Base-by-base conservation (phyloP, 306 rosid genomes). In the Vachellia collinsii region DNA sequence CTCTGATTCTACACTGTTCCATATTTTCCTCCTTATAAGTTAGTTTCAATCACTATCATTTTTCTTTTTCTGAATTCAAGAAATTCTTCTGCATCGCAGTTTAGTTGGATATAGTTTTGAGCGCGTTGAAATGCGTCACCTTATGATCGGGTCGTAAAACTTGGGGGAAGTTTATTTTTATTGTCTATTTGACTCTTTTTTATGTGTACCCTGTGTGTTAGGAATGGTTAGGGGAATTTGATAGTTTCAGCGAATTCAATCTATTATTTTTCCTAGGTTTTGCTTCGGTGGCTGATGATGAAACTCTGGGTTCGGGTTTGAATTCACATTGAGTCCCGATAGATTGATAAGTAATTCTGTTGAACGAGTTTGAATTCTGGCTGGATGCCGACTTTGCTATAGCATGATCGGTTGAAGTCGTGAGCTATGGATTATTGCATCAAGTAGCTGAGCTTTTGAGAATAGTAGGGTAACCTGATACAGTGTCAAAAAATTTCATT, bases 91-190 rank as follows among this genome's bases (percentile, higher is more conserved):
- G 76, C 63, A 65, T 76, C 81, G 61, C 44, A 41, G 64, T 56
- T 23, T 76, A 22, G 41, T 76, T 70, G n/a, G 12, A 79, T 56
- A 56, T 61, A 82, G 76, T 83, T 83, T 44, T 63, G 51, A 69
- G 17, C 53, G 8, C 16, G 58, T 75, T 72, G 79, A 80, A 74
- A 82, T 68, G 48, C 76, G 10, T 68, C 78, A 47, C 43, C 75
- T 71, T 29, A 62, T 89, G 90, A 88, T 90, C 91, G 69, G 84
- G 51, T 72, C 81, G 47, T 42, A 64, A 70, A 68, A 75, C 72
- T 80, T 51, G 29, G 14, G 16, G 44, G 34, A 36, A 43, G 47
- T 10, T 77, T 51, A 8, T 50, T 34, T 10, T 84, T 44, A 13
- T 17, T 54, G 12, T 53, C 44, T 68, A 17, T 70, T 65, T 63